Conservation (phyloP, 1,284 basidiomycete genomes). For the Salmacisia buchloeana region DNA sequence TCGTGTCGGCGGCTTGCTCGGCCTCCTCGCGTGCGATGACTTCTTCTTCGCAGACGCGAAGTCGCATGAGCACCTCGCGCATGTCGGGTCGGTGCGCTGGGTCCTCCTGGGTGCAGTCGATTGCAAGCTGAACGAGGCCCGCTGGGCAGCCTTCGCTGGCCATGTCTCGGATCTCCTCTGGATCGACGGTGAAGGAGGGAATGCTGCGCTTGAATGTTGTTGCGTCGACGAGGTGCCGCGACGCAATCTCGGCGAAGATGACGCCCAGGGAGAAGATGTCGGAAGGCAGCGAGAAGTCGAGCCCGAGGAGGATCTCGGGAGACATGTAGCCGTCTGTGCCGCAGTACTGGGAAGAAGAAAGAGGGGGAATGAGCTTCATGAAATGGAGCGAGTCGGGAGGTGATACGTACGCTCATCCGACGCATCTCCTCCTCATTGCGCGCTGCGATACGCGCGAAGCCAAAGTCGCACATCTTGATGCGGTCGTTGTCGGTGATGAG, state of each 20-base stretch:
- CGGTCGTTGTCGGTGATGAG: constrained; percentile 86
- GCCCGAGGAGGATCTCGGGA: constrained; percentile 85
- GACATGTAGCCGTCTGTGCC: constrained; percentile 70
- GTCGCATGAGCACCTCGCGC: constrained; percentile 66
- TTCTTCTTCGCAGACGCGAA: constrained; percentile 73
- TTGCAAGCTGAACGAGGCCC: constrained; percentile 68
- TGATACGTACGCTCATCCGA: constrained; percentile 61
- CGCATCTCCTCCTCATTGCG: constrained; percentile 83
- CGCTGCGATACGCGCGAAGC: constrained; percentile 82
- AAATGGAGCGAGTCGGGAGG: background rate
- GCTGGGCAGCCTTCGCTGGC: constrained; percentile 73
- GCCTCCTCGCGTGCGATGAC: constrained; percentile 40
- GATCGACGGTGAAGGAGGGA: constrained; percentile 66
- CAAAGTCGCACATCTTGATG: constrained; percentile 94
- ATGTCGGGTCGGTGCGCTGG: constrained; percentile 70
- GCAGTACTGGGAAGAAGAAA: constrained; percentile 61
- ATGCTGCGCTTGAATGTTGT: constrained; percentile 32
- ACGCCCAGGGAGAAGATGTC: constrained; percentile 92
- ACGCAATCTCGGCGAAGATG: constrained; percentile 86
- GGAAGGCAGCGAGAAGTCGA: constrained; percentile 84
- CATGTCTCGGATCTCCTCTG: constrained; percentile 65
- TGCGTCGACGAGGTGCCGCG: constrained; percentile 74
- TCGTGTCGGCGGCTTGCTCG: constrained; percentile 16
- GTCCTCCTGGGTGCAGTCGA: constrained; percentile 71
- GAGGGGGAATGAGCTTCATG: background rate